phyloP scores from a whole-genome alignment of 1,139 yeast species.

The Yamadazyma sp. region DNA sequence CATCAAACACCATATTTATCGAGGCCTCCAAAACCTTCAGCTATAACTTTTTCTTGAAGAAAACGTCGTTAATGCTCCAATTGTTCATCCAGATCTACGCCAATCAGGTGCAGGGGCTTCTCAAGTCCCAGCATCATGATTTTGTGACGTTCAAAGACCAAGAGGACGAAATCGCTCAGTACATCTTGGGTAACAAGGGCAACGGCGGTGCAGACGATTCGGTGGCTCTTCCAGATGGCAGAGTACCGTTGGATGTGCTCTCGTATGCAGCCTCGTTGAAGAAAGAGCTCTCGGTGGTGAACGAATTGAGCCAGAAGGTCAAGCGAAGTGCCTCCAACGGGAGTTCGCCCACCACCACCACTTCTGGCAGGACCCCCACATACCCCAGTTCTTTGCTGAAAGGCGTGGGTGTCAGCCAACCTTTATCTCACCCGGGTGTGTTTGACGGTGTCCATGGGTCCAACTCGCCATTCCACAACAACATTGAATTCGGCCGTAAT shows the following conservation, averaged over 20 bases:
- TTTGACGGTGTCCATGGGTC: neutral
- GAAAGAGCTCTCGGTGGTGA: slow-evolving; percentile 10
- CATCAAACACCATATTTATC: slow-evolving; percentile 41
- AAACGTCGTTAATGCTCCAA: slow-evolving; percentile 54
- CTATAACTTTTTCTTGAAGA: slow-evolving; percentile 51
- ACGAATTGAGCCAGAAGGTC: slow-evolving; percentile 8
- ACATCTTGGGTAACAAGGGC: neutral
- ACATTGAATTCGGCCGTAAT: neutral
- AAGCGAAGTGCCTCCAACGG: slow-evolving; percentile 5
- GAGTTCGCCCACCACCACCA: slow-evolving; percentile 3
- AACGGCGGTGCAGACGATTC: neutral
- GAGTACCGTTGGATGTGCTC: slow-evolving; percentile 35
- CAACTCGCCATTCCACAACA: neutral
- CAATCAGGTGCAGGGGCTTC: slow-evolving; percentile 41
- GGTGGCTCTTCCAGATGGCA: slow-evolving; percentile 8
- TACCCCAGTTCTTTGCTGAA: neutral
- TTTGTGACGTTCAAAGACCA: slow-evolving; percentile 23
- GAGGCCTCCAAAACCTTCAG: slow-evolving; percentile 39
- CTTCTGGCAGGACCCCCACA: neutral
- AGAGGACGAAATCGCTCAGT: slow-evolving; percentile 1
- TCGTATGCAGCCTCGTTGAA: slow-evolving; percentile 36
- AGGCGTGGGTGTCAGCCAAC: no score
- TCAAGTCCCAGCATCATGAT: slow-evolving; percentile 27
- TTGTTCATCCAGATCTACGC: slow-evolving; percentile 62
- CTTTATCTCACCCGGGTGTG: neutral